These are phyloP conservation scores for Ceratocystis colombiana DNA, from an alignment of 2,329 filamentous ascomycete genomes.

Conservation along the genomic window DNA sequence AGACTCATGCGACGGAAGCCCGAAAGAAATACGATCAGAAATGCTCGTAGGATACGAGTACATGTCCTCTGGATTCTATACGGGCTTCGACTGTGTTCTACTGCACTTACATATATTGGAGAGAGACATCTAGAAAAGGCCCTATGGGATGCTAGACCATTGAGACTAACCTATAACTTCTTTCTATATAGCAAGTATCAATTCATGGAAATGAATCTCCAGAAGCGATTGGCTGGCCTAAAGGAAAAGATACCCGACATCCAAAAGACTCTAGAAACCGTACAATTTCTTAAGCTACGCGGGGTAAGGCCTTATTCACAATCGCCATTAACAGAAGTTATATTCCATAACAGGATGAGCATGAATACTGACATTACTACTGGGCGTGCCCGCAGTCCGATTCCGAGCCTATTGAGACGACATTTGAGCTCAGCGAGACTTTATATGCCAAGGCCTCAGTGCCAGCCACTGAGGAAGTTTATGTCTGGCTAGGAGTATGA, in stretches of 20 bases:
- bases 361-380: not conserved
- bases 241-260: slow-evolving; percentile 97
- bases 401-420: slow-evolving; percentile 70
- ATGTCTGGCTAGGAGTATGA: slow-evolving; percentile 85
- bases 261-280: slow-evolving; percentile 86
- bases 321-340: no score
- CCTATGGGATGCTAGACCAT: no score
- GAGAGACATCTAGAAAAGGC: not conserved
- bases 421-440: slow-evolving; percentile 94
- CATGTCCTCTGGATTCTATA: no score
- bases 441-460: slow-evolving; percentile 82
- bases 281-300: slow-evolving; percentile 69
- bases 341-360: not conserved
- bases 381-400: slow-evolving; percentile 34
- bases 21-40: not conserved
- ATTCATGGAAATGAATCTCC: slow-evolving; percentile 95
- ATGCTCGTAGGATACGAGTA: not conserved
- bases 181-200: slow-evolving; percentile 72
- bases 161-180: not conserved
- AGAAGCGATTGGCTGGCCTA: slow-evolving; percentile 68
- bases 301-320: slow-evolving; percentile 42
- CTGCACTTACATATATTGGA: no score
- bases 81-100: no score
- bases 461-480: slow-evolving; percentile 77
- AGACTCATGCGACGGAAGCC: not conserved